Evolutionary conservation across 1,284 basidiomycete species (phyloP), one percentile per base, ranked within the genome.

Genomic region (Rhodotorula sp.): DNA sequence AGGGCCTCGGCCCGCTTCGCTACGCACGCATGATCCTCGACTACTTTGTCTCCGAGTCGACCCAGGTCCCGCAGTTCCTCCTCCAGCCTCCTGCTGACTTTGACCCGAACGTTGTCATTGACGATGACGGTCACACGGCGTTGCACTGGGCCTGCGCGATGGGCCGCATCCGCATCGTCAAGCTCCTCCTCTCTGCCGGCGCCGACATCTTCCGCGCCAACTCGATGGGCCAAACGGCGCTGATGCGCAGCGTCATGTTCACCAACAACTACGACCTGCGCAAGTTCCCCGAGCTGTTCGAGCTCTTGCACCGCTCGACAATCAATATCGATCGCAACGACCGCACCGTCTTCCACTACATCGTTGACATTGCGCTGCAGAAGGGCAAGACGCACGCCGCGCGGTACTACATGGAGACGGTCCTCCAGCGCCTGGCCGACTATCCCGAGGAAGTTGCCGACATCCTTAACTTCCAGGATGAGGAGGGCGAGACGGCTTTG

Each of bases 181-280:
- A 98, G 80, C 85, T 99, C 8, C 85, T 99, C 9, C 85, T 99
- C 40, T 90, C 92, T 0, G 91, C 94, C 3, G 94, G 95, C 37
- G 95, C 95, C 18, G 93, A 97, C 80, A 93, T 98, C 74, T 99
- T 97, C 84, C 90, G 92, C 76, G 93, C 95, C 76, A 99, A 99
- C 83, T 91, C 91, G 79, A 88, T 92, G 31, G 96, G 96, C 34
- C 96, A 99, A 81, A 99, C 96, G 16, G 90, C 96, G 0, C 83
- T 99, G 64, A 99, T 99, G 96, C 91, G 96, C 30, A 91, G 89
- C 74, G 96, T 98, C 78, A 99, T 99, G 96, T 99, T 99, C 80
- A 92, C 93, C 69, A 99, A 99, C 83, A 99, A 99, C 81, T 99
- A 99, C 80, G 96, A 99, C 81, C 89, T 99, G 64, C 91, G 96